Conservation (phyloP, 306 rosid species). For the Dalbergia oliveri region DNA sequence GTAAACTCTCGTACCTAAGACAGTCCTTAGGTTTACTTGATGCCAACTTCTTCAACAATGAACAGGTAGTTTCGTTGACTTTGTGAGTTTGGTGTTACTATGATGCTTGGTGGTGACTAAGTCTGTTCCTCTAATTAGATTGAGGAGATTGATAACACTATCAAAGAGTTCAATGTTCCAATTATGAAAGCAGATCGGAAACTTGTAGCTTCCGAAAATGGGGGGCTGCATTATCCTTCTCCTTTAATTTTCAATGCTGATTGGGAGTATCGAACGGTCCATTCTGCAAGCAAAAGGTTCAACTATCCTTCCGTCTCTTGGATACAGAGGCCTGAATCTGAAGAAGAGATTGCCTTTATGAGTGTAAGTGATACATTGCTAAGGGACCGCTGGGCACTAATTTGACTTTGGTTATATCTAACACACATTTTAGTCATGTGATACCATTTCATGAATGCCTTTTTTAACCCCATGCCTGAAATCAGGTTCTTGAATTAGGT, state of each 20-base stretch:
- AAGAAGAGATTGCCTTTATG: conserved; percentile 79
- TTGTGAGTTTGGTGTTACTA: neutral
- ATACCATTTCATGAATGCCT: conserved; percentile 21
- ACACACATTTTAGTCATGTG: neutral
- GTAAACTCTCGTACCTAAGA: conserved; percentile 50
- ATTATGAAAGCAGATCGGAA: conserved; percentile 62
- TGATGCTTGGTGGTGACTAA: conserved; percentile 24
- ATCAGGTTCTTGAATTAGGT: conserved; percentile 79
- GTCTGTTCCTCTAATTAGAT: conserved; percentile 46
- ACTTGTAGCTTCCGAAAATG: conserved; percentile 69
- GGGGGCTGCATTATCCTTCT: conserved; percentile 73
- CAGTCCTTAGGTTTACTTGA: conserved; percentile 64
- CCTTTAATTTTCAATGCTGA: conserved; percentile 64
- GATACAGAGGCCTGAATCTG: conserved; percentile 64
- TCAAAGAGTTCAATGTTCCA: conserved; percentile 63
- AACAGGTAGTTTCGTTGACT: conserved; percentile 54
- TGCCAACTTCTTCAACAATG: conserved; percentile 67
- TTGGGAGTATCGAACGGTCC: conserved; percentile 53
- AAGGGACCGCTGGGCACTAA: neutral
- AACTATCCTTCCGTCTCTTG: conserved; percentile 52
- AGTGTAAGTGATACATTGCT: conserved; percentile 58
- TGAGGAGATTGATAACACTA: conserved; percentile 63
- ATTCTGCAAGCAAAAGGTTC: conserved; percentile 50
- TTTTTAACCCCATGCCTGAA: conserved; percentile 1
- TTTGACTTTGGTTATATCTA: conserved; percentile 34